phyloP scores from a whole-genome alignment of 495 filamentous ascomycete genomes.

The Cercophora samala region DNA sequence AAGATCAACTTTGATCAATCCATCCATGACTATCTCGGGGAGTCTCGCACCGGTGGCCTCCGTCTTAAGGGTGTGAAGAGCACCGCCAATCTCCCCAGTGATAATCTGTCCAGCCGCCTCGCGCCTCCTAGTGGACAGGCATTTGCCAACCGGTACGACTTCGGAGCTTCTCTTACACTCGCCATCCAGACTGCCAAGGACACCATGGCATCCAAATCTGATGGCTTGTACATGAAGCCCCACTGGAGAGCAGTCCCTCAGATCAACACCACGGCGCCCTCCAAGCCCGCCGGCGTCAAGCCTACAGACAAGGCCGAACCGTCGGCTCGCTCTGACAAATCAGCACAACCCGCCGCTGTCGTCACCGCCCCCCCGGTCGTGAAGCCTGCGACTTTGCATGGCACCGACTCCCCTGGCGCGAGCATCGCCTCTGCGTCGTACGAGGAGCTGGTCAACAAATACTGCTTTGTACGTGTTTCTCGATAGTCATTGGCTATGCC shows the following conservation, averaged over 20 bases:
- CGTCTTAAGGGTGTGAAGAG: conserved; percentile 54
- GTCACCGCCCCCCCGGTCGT: conserved; percentile 14
- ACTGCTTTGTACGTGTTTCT: conserved; percentile 88
- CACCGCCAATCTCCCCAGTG: conserved; percentile 44
- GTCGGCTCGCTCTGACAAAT: not conserved
- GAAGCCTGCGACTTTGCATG: conserved; percentile 23
- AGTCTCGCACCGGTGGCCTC: conserved; percentile 41
- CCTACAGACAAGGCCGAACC: conserved; percentile 4
- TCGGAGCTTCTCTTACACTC: conserved; percentile 78
- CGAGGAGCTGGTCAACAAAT: conserved; percentile 92
- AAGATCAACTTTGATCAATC: conserved; percentile 58
- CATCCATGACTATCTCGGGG: conserved; percentile 52
- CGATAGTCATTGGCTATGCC: conserved; percentile 20
- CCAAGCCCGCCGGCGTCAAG: conserved; percentile 7
- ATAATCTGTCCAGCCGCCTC: conserved; percentile 46
- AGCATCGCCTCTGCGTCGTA: conserved; percentile 78
- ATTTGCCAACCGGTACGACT: conserved; percentile 91
- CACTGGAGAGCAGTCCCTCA: conserved; percentile 25
- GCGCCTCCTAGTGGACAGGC: conserved; percentile 65
- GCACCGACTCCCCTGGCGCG: conserved; percentile 39
- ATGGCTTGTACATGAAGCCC: conserved; percentile 52
- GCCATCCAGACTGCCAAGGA: conserved; percentile 70
- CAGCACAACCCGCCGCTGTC: conserved; percentile 17
- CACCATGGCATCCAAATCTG: conserved; percentile 47
- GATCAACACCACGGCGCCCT: conserved; percentile 18